phyloP scores from a whole-genome alignment of 2,329 filamentous ascomycete genomes.

The Exophiala oligosperma region DNA sequence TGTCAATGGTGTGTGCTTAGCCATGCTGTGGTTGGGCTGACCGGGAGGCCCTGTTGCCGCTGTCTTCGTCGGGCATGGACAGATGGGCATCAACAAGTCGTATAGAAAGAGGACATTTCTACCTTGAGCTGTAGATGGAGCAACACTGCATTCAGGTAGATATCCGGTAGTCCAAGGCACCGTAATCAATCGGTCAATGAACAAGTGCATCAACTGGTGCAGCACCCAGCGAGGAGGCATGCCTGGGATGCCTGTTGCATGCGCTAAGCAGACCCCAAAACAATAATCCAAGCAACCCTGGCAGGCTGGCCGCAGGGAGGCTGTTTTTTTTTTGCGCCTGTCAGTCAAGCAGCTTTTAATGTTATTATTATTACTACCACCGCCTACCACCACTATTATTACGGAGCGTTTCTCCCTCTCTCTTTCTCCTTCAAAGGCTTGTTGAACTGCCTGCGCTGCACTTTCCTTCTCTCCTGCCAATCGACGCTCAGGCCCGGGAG shows the following conservation, averaged over 20 bases:
- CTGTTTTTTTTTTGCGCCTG: neutral
- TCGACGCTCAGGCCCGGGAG: neutral
- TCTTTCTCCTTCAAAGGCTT: neutral
- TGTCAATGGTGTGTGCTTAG: neutral
- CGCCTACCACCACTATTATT: neutral
- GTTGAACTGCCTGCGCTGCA: slow-evolving; percentile 4
- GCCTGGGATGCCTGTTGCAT: neutral
- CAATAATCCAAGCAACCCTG: slow-evolving; percentile 2
- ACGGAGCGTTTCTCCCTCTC: neutral
- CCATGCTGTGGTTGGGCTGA: neutral
- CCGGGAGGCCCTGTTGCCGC: neutral
- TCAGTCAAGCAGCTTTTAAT: neutral
- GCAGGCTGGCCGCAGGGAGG: neutral
- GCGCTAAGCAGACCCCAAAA: slow-evolving; percentile 1
- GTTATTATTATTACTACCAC: slow-evolving; percentile 2
- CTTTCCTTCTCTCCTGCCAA: neutral
- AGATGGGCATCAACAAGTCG: no score
- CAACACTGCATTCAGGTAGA: no score
- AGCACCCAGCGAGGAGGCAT: no score
- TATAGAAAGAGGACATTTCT: no score
- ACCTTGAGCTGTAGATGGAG: no score
- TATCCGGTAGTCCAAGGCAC: no score
- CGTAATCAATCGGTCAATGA: neutral
- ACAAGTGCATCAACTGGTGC: neutral
- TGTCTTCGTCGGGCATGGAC: no score